A percentile compares a stretch with the other conserved stretches of the same genome.
These are phyloP conservation scores for Bauhinia variegata DNA, from an alignment of 306 rosid species.

Conservation along the genomic window DNA sequence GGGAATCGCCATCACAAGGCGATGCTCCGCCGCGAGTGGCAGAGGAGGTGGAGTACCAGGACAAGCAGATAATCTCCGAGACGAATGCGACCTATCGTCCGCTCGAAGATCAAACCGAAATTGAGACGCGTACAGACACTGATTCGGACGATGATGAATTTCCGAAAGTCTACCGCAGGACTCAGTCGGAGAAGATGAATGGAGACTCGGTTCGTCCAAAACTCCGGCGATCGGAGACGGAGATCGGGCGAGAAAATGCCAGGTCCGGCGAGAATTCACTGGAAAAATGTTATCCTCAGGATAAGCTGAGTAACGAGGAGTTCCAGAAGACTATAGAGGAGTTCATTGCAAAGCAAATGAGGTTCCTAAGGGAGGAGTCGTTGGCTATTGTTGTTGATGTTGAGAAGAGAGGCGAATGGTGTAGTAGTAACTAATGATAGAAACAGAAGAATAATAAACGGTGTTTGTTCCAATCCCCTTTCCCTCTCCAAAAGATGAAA, in stretches of 20 bases:
- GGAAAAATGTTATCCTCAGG: slow-evolving; percentile 39
- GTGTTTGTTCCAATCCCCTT: no score
- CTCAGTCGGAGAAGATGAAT: slow-evolving; percentile 49
- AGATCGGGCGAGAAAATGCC: slow-evolving; percentile 32
- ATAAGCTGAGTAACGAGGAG: slow-evolving; percentile 76
- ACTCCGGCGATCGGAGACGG: slow-evolving; percentile 66
- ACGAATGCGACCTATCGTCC: not conserved
- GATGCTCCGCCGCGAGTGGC: not conserved
- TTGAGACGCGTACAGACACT: not conserved
- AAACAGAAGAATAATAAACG: not conserved
- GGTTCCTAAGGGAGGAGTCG: slow-evolving; percentile 64
- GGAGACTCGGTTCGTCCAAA: not conserved
- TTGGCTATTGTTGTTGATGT: slow-evolving; percentile 51
- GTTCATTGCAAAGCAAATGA: slow-evolving; percentile 77
- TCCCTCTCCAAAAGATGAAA: not conserved
- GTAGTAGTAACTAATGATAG: slow-evolving; percentile 3
- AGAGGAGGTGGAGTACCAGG: slow-evolving; percentile 48
- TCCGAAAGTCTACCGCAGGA: slow-evolving; percentile 41
- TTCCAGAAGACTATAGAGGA: slow-evolving; percentile 73
- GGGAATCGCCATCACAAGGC: not conserved
- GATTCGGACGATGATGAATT: slow-evolving; percentile 25
- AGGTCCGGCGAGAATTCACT: slow-evolving; percentile 16
- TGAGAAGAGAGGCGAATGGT: slow-evolving; percentile 29
- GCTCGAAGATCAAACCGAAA: slow-evolving; percentile 18
- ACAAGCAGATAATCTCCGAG: slow-evolving; percentile 58